These are phyloP conservation scores for Thelonectria discophora DNA, from an alignment of 2,329 filamentous ascomycete genomes.

Conservation along the genomic window DNA sequence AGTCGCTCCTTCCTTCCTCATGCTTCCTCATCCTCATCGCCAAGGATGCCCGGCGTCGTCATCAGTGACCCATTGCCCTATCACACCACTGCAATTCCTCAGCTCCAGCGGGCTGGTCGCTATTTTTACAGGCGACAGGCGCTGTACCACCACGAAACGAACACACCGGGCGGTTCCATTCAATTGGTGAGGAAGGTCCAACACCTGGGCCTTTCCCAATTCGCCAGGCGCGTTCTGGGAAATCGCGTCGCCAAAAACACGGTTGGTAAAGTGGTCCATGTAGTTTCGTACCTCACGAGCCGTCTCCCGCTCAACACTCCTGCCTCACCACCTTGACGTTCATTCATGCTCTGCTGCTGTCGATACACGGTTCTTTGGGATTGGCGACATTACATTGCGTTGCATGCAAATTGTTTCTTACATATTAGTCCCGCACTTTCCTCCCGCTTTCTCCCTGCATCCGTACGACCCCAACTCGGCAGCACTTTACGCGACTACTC, in stretches of 20 bases:
- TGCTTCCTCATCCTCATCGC: background rate
- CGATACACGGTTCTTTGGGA: slow-evolving; percentile 8
- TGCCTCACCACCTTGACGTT: background rate
- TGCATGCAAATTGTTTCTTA: slow-evolving; percentile 13
- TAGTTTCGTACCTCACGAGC: slow-evolving; percentile 16
- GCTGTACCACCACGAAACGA: background rate
- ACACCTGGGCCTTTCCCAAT: slow-evolving; percentile 20
- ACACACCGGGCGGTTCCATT: background rate
- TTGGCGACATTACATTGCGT: slow-evolving; percentile 22
- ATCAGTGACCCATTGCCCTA: background rate
- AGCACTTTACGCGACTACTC: slow-evolving; percentile 34
- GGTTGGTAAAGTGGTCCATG: slow-evolving; percentile 36
- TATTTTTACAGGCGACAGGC: background rate
- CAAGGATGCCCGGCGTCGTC: background rate
- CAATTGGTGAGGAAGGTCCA: background rate
- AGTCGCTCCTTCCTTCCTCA: background rate
- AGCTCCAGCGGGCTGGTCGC: background rate
- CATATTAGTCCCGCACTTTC: slow-evolving; percentile 2
- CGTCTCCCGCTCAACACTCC: slow-evolving; percentile 11
- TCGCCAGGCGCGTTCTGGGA: slow-evolving; percentile 38
- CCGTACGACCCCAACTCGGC: background rate
- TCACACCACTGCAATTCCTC: background rate
- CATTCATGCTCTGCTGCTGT: slow-evolving; percentile 3
- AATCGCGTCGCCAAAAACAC: slow-evolving; percentile 45
- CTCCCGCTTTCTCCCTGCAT: background rate